These are phyloP conservation scores for Alternaria alternata DNA, from an alignment of 2,329 filamentous ascomycete species.

Conservation along the genomic window DNA sequence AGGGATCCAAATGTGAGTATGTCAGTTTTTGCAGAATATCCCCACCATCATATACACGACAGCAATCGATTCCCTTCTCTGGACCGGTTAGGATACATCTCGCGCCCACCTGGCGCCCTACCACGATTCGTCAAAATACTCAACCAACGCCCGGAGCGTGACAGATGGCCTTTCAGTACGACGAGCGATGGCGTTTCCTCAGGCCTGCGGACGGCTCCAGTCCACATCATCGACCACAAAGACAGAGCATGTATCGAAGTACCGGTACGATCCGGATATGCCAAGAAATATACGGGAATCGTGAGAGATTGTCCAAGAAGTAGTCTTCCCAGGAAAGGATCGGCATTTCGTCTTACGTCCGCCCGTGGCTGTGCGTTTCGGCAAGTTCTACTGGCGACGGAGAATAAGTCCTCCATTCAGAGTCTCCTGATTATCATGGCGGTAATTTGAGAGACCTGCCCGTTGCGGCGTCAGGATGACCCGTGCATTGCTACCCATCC, in stretches of 20 bases:
- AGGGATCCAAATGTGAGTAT: slow-evolving; percentile 42
- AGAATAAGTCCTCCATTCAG: slow-evolving; percentile 4
- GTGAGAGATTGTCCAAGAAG: slow-evolving; percentile 16
- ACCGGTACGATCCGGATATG: slow-evolving; percentile 21
- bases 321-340: slow-evolving; percentile 27
- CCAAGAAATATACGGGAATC: slow-evolving; percentile 31
- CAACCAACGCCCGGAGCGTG: background rate
- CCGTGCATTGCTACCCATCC: slow-evolving; percentile 8
- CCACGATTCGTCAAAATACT: background rate
- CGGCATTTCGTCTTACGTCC: slow-evolving; percentile 19
- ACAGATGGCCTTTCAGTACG: background rate
- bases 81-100: slow-evolving; percentile 5
- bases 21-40: slow-evolving; percentile 4
- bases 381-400: slow-evolving; percentile 3
- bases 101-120: background rate
- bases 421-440: background rate
- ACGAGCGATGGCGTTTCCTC: background rate
- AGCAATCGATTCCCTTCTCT: slow-evolving; percentile 3
- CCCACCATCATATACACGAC: slow-evolving; percentile 4
- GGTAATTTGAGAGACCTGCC: slow-evolving; percentile 7
- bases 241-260: background rate
- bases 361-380: slow-evolving; percentile 7
- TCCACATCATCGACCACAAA: background rate
- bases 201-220: background rate
- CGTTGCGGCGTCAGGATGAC: slow-evolving; percentile 14